phyloP scores from a whole-genome alignment of 805 yeast species.

The Wickerhamomyces hampshirensis region DNA sequence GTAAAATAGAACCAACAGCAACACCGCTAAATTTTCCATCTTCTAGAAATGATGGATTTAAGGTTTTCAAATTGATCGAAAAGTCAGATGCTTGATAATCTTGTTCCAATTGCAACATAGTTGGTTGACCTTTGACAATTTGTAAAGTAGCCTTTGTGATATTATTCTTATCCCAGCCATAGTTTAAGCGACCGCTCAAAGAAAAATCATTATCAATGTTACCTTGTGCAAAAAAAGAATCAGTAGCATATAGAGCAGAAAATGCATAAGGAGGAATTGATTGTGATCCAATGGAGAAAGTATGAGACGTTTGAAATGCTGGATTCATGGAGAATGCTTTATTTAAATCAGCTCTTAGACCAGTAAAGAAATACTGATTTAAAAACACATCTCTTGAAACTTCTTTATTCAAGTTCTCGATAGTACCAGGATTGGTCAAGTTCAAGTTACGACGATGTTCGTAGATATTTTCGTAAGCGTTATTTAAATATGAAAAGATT shows the following conservation, averaged over 20 bases:
- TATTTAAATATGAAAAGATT: constrained; percentile 70
- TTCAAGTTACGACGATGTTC: constrained; percentile 80
- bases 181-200: constrained; percentile 83
- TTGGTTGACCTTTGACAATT: constrained; percentile 81
- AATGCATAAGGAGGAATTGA: constrained; percentile 87
- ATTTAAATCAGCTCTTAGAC: constrained; percentile 92
- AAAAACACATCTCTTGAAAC: constrained; percentile 91
- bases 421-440: constrained; percentile 88
- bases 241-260: constrained; percentile 84
- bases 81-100: constrained; percentile 89
- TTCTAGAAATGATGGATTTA: constrained; percentile 78
- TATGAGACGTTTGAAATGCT: constrained; percentile 94
- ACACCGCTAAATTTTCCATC: constrained; percentile 80
- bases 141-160: constrained; percentile 84
- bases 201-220: constrained; percentile 83
- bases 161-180: constrained; percentile 80
- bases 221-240: constrained; percentile 83
- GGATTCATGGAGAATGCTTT: constrained; percentile 90
- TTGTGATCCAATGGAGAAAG: constrained; percentile 83
- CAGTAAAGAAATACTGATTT: constrained; percentile 86
- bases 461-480: constrained; percentile 64
- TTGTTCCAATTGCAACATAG: constrained; percentile 94
- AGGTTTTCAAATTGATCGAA: constrained; percentile 81
- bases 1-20: constrained; percentile 85
- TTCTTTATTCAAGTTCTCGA: constrained; percentile 90